These are phyloP conservation scores for Penicillium sp. DNA, from an alignment of 2,329 filamentous ascomycete genomes.

Conservation along the genomic window DNA sequence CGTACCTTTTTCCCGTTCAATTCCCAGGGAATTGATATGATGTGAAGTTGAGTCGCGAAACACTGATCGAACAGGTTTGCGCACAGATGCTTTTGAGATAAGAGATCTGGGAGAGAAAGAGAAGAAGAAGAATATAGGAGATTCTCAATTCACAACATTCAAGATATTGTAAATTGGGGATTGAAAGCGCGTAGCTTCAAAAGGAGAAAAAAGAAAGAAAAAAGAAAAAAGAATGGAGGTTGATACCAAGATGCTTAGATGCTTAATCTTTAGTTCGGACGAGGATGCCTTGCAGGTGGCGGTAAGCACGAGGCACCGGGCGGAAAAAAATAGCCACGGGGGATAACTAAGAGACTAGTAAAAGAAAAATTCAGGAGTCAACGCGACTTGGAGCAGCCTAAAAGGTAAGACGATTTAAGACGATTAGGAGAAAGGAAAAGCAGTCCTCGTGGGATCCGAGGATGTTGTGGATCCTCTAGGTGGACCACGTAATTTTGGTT, in stretches of 20 bases:
- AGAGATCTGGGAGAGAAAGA: constrained; percentile 13
- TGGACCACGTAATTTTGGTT: constrained; percentile 25
- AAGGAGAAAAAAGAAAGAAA: constrained; percentile 10
- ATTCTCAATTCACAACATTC: constrained; percentile 3
- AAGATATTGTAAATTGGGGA: background rate
- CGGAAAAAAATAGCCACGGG: constrained; percentile 1
- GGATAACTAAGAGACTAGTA: background rate
- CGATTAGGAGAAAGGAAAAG: constrained; percentile 12
- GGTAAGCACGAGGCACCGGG: constrained; percentile 39
- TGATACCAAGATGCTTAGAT: constrained; percentile 40
- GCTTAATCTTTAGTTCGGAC: constrained; percentile 42
- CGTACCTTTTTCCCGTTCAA: constrained; percentile 1
- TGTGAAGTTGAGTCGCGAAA: background rate
- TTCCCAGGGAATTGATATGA: background rate
- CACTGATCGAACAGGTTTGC: constrained; percentile 9
- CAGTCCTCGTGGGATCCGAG: constrained; percentile 37
- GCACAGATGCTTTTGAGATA: constrained; percentile 1
- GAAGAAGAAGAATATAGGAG: constrained; percentile 13
- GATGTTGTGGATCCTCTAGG: constrained; percentile 30
- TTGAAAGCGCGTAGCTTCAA: background rate
- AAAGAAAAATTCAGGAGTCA: constrained; percentile 20
- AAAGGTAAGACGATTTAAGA: constrained; percentile 29
- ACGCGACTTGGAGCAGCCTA: constrained; percentile 27
- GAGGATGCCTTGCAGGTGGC: constrained; percentile 41
- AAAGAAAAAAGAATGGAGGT: constrained; percentile 23